phyloP scores from a whole-genome alignment of 2,329 filamentous ascomycete genomes.

The Aspergillus brasiliensis region DNA sequence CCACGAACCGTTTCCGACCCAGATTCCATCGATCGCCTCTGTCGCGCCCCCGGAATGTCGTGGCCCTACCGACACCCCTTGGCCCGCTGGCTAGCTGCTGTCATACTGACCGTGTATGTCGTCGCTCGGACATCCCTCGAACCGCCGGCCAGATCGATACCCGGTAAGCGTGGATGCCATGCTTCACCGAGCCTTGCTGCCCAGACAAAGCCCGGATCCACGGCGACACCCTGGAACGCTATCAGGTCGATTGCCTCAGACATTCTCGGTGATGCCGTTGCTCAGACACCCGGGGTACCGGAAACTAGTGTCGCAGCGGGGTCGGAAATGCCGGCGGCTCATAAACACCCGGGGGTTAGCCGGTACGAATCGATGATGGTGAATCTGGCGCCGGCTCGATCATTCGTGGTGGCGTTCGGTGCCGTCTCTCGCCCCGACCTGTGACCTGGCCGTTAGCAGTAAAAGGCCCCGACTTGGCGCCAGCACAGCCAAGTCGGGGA shows the following conservation, averaged over 20 bases:
- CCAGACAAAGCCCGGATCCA: not conserved
- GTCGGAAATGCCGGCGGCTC: not conserved
- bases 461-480: not conserved
- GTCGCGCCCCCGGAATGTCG: not conserved
- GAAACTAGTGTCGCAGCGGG: not conserved
- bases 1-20: not conserved
- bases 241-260: not conserved
- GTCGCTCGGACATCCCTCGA: not conserved
- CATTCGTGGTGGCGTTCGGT: not conserved
- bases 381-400: not conserved
- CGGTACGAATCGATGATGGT: not conserved
- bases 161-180: not conserved
- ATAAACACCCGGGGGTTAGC: not conserved
- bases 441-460: not conserved
- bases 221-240: not conserved
- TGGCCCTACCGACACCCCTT: not conserved
- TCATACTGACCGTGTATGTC: not conserved
- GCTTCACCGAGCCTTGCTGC: not conserved
- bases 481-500: not conserved
- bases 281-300: not conserved
- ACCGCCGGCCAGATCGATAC: not conserved
- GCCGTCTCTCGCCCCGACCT: not conserved
- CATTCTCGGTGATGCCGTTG: not conserved
- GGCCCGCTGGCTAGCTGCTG: not conserved
- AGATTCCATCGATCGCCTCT: not conserved